Evolutionary conservation across 2,329 filamentous ascomycete species (phyloP).

Genomic region (Volutella citrinella): DNA sequence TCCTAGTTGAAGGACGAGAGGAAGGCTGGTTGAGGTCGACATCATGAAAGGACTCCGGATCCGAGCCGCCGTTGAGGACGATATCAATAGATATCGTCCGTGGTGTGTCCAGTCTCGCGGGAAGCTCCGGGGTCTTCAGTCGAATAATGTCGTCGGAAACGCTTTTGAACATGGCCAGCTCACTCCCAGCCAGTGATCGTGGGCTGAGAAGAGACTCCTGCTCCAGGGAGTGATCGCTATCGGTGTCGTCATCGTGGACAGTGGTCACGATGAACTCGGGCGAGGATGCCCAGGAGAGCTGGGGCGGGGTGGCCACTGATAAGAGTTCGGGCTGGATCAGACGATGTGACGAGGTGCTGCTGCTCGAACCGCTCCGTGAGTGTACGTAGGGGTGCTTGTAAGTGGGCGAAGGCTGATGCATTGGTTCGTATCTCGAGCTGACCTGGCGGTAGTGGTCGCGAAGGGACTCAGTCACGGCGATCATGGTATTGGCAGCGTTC

Average conservation of each 20-base stretch:
- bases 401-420: conserved; percentile 17
- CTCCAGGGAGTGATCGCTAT: too few relatives aligned
- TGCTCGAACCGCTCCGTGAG: conserved; percentile 18
- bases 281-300: conserved; percentile 15
- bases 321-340: conserved; percentile 15
- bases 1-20: too few relatives aligned
- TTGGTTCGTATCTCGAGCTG: conserved; percentile 13
- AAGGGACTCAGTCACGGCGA: conserved; percentile 25
- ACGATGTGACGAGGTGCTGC: conserved; percentile 18
- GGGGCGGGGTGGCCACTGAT: conserved; percentile 18
- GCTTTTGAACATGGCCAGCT: conserved; percentile 6
- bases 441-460: conserved; percentile 20
- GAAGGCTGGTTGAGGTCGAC: too few relatives aligned
- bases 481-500: conserved; percentile 21
- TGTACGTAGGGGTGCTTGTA: too few relatives aligned
- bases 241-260: too few relatives aligned
- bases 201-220: conserved; percentile 17
- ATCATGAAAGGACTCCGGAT: too few relatives aligned
- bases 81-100: too few relatives aligned
- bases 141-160: conserved; percentile 20
- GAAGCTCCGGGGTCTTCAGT: conserved; percentile 22
- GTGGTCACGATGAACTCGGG: conserved; percentile 11
- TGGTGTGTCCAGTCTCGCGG: conserved; percentile 20
- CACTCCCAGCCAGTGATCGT: conserved; percentile 12
- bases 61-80: too few relatives aligned